Conservation (phyloP, 1,284 basidiomycete species). For the Microbotryum lychnidis-dioicae region DNA sequence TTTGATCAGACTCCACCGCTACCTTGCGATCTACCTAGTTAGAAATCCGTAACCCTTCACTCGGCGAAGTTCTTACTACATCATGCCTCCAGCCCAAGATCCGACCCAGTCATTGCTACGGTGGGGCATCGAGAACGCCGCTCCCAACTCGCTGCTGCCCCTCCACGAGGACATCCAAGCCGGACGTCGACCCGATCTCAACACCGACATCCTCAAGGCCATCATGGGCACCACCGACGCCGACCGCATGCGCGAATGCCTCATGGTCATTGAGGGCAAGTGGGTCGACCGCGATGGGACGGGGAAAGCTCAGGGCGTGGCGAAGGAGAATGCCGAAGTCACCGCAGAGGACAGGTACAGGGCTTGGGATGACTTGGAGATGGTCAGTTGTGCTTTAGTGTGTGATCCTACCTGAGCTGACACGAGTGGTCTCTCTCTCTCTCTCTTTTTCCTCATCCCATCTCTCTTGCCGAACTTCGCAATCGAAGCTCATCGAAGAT, state of each 20-base stretch:
- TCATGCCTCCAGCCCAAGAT: slow-evolving; percentile 9
- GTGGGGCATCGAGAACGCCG: slow-evolving; percentile 32
- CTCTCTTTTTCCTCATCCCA: neutral
- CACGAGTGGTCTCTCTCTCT: no score
- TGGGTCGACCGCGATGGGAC: slow-evolving; percentile 53
- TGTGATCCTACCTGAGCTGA: no score
- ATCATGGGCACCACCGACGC: slow-evolving; percentile 81
- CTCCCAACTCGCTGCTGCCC: slow-evolving; percentile 14
- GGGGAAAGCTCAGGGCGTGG: slow-evolving; percentile 45
- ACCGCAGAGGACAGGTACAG: slow-evolving; percentile 57
- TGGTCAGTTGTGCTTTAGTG: slow-evolving; percentile 52
- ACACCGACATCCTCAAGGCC: slow-evolving; percentile 71
- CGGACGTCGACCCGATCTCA: slow-evolving; percentile 42
- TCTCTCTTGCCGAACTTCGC: slow-evolving; percentile 3
- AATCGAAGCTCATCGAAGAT: slow-evolving; percentile 67
- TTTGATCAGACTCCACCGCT: neutral
- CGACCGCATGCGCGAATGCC: slow-evolving; percentile 76
- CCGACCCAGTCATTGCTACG: slow-evolving; percentile 27
- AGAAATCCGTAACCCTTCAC: neutral
- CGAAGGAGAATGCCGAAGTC: slow-evolving; percentile 53
- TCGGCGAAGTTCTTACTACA: neutral
- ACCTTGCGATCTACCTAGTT: neutral
- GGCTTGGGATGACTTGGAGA: slow-evolving; percentile 89
- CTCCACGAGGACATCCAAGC: slow-evolving; percentile 20
- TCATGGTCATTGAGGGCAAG: slow-evolving; percentile 62